Evolutionary conservation across 495 filamentous ascomycete species (phyloP), one percentile per base, ranked within the genome.

Genomic region (Penicillium paxilli): DNA sequence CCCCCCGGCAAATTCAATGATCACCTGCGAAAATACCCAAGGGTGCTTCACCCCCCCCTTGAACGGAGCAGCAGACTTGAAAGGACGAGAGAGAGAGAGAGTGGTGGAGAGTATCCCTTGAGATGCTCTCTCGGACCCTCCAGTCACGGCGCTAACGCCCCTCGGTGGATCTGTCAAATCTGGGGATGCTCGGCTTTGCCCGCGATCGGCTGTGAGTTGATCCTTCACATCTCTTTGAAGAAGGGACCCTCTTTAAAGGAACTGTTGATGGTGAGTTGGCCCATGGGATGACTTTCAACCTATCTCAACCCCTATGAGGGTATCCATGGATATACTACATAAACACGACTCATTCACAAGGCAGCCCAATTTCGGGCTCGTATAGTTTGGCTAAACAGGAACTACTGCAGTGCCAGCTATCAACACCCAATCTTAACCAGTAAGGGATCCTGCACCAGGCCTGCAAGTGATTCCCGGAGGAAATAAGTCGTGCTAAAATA

Each of bases 91-190:
- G n/a, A n/a, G n/a, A 28, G 26, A 11, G 26, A 5, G 5, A 28
- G 5, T 37, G 6, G 33, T 16, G 6, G 4, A 8, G 33, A 4
- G 14, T 16, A 42, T 42, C 40, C 40, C 40, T 42, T 42, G 8
- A n/a, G n/a, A n/a, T n/a, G n/a, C n/a, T n/a, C n/a, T n/a, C n/a
- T n/a, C n/a, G n/a, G n/a, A n/a, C n/a, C n/a, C n/a, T n/a, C n/a
- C n/a, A n/a, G n/a, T n/a, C 19, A 22, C 19, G 3, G 40, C 40
- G 10, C 46, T 35, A 35, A 41, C 16, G 32, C 12, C 37, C 45
- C 47, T 46, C 17, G 49, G 58, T 62, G 50, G 55, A 65, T 52
- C 55, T 57, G 55, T 55, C 58, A 63, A 51, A 63, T 63, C 55
- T 44, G 49, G 52, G 44, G 52, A 38, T 38, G 45, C 42, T 45